These are phyloP conservation scores for Magnolia changhungtana DNA, from an alignment of 164 flowering plant species.

Conservation along the genomic window DNA sequence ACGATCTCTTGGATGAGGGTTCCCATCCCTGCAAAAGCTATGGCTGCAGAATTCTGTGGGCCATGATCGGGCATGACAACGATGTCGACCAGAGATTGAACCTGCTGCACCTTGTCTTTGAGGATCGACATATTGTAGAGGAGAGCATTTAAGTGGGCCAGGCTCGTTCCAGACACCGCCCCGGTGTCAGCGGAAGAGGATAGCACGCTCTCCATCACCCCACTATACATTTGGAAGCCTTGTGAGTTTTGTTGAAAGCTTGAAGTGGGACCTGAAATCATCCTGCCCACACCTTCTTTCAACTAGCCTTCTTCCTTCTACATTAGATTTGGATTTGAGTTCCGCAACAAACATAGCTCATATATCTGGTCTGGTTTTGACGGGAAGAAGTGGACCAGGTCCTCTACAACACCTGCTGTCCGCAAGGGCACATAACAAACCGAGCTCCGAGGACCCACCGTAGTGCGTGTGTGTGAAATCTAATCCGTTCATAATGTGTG, in stretches of 20 bases:
- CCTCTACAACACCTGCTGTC: too few species aligned
- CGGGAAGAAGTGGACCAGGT: background rate
- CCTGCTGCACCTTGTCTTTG: slow-evolving; percentile 54
- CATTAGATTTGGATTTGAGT: background rate
- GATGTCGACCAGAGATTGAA: slow-evolving; percentile 38
- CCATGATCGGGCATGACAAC: slow-evolving; percentile 27
- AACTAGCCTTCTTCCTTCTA: background rate
- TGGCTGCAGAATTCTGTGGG: slow-evolving; percentile 28
- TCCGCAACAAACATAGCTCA: background rate
- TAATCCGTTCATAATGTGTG: too few species aligned
- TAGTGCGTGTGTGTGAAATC: too few species aligned
- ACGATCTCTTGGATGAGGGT: slow-evolving; percentile 57
- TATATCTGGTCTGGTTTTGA: background rate
- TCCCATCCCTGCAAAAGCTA: slow-evolving; percentile 38
- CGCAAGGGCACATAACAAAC: too few species aligned
- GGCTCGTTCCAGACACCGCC: background rate
- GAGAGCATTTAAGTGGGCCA: slow-evolving; percentile 30
- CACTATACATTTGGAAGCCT: slow-evolving; percentile 22
- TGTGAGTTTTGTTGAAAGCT: slow-evolving; percentile 28
- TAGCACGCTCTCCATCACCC: slow-evolving; percentile 11
- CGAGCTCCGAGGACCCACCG: too few species aligned
- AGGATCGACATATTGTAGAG: slow-evolving; percentile 51
- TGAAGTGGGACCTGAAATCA: slow-evolving; percentile 27
- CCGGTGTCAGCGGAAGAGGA: slow-evolving; percentile 15
- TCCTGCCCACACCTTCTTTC: slow-evolving; percentile 9